These are phyloP conservation scores for Fusarium aywerte DNA, from an alignment of 2,329 filamentous ascomycete species.

Conservation along the genomic window DNA sequence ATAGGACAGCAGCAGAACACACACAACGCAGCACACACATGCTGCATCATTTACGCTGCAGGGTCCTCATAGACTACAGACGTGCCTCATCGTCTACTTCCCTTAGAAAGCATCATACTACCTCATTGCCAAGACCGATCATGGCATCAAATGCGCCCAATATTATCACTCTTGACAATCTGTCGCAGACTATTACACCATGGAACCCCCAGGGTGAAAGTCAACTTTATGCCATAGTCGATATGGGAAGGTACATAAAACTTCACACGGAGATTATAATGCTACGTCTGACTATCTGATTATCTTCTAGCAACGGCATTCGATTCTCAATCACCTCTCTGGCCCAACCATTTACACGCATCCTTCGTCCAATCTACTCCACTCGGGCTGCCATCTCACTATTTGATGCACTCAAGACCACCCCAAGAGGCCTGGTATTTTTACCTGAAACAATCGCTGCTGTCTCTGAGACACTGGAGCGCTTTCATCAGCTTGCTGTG, in stretches of 20 bases:
- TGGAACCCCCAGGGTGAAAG: slow-evolving; percentile 60
- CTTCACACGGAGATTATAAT: background rate
- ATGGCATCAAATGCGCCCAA: slow-evolving; percentile 51
- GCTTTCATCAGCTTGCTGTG: slow-evolving; percentile 77
- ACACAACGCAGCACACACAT: background rate
- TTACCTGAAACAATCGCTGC: slow-evolving; percentile 66
- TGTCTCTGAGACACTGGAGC: slow-evolving; percentile 74
- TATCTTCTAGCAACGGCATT: slow-evolving; percentile 78
- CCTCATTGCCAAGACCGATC: background rate
- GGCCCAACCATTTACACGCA: slow-evolving; percentile 74
- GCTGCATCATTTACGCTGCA: background rate
- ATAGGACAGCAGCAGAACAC: background rate
- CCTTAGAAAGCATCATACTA: background rate
- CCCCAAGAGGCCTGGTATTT: slow-evolving; percentile 55
- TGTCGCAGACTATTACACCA: slow-evolving; percentile 59
- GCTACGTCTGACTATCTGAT: background rate
- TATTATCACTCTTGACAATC: slow-evolving; percentile 64
- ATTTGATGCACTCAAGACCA: slow-evolving; percentile 79
- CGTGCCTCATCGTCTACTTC: background rate
- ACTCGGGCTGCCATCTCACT: slow-evolving; percentile 84
- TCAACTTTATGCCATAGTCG: slow-evolving; percentile 67
- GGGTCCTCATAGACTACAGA: background rate
- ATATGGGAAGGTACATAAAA: slow-evolving; percentile 66
- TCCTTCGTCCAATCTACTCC: slow-evolving; percentile 81
- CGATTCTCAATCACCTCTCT: slow-evolving; percentile 90